Evolutionary conservation across 805 yeast species (phyloP).

Genomic region (Starmera amethionina): DNA sequence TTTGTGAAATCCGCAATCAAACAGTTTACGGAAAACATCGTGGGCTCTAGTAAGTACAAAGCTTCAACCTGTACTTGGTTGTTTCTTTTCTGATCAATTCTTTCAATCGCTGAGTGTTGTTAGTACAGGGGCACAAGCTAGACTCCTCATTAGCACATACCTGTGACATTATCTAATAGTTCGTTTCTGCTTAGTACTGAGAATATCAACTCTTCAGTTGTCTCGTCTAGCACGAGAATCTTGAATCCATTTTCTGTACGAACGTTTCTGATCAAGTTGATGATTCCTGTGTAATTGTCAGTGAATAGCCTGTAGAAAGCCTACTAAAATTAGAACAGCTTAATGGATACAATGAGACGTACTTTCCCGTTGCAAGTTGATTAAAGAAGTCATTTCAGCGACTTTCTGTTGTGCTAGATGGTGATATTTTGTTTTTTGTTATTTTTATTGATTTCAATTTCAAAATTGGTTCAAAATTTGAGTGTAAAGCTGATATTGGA

Average conservation of each 20-base stretch:
- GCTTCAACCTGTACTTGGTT: slow-evolving; percentile 65
- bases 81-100: slow-evolving; percentile 50
- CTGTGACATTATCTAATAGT: slow-evolving; percentile 42
- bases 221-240: slow-evolving; percentile 47
- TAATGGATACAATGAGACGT: slow-evolving; percentile 1
- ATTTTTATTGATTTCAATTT: no score
- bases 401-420: background rate
- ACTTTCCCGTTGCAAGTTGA: slow-evolving; percentile 27
- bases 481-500: no score
- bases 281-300: slow-evolving; percentile 15
- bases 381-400: slow-evolving; percentile 26
- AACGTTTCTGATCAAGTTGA: slow-evolving; percentile 28
- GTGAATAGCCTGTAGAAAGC: no score
- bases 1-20: slow-evolving; percentile 63
- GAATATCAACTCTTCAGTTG: slow-evolving; percentile 37
- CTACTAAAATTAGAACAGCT: background rate
- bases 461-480: no score
- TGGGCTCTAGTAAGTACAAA: slow-evolving; percentile 68
- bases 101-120: slow-evolving; percentile 40
- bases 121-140: no score
- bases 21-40: slow-evolving; percentile 61
- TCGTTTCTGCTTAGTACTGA: slow-evolving; percentile 39
- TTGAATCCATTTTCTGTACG: slow-evolving; percentile 36
- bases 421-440: no score
- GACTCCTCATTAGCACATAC: slow-evolving; percentile 2